phyloP scores from a whole-genome alignment of 768 basidiomycete species.

The Leccinum subgranulosum region DNA sequence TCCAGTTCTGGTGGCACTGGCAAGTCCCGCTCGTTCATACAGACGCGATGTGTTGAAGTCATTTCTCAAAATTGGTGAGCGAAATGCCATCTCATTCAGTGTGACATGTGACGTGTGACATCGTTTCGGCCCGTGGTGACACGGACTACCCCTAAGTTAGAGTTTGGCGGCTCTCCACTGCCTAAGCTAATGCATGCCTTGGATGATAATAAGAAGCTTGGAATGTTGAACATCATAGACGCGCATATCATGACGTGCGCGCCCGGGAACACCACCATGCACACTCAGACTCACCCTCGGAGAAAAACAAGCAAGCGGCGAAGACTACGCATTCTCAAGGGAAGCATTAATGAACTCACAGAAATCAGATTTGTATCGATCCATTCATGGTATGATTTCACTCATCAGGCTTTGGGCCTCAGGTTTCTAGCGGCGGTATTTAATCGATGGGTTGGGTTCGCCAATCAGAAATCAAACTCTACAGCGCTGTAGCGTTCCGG shows the following conservation, averaged over 20 bases:
- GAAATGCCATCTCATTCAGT: background rate
- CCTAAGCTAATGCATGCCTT: background rate
- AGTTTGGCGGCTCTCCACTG: background rate
- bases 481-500: background rate
- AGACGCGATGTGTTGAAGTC: background rate
- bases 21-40: conserved; percentile 19
- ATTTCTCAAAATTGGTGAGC: background rate
- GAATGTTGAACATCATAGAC: background rate
- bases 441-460: background rate
- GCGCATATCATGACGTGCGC: background rate
- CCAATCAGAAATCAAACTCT: background rate
- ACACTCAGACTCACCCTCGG: background rate
- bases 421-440: no score
- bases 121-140: no score
- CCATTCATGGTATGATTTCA: background rate
- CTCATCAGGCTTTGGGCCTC: background rate
- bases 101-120: background rate
- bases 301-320: no score
- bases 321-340: background rate
- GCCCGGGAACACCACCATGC: background rate
- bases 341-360: background rate
- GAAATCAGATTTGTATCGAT: background rate
- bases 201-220: background rate
- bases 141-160: background rate
- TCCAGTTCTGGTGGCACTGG: conserved; percentile 42